Conservation (phyloP, 495 filamentous ascomycete species). For the Aspergillus kassunensis region DNA sequence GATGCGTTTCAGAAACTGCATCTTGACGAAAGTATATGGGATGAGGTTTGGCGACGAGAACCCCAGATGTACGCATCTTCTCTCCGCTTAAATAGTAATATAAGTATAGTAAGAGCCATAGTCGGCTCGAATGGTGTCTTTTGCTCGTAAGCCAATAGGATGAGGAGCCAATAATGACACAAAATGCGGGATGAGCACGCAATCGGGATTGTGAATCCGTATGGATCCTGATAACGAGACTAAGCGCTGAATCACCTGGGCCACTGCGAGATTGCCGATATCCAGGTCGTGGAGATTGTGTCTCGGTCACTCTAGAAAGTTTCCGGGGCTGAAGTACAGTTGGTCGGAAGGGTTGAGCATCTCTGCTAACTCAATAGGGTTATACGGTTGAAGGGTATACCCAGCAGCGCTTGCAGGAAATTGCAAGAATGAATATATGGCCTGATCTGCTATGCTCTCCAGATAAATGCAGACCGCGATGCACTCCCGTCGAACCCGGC, state of each 20-base stretch:
- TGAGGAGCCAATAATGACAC: not conserved
- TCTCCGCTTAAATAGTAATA: no score
- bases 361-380: no score
- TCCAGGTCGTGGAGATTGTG: no score
- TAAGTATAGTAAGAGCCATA: not conserved
- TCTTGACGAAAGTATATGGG: not conserved
- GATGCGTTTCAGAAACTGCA: not conserved
- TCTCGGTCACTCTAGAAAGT: no score
- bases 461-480: conserved; percentile 38
- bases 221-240: no score
- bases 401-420: conserved; percentile 69
- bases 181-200: not conserved
- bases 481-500: conserved; percentile 30
- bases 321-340: no score
- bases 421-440: conserved; percentile 15
- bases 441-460: conserved; percentile 12
- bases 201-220: not conserved
- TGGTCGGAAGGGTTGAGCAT: no score
- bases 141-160: not conserved
- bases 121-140: not conserved
- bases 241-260: no score
- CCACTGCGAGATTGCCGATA: no score
- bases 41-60: not conserved
- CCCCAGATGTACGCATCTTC: no score
- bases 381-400: conserved; percentile 33